phyloP scores from a whole-genome alignment of 1,284 basidiomycete genomes.

The Sphaerobolus stellatus region DNA sequence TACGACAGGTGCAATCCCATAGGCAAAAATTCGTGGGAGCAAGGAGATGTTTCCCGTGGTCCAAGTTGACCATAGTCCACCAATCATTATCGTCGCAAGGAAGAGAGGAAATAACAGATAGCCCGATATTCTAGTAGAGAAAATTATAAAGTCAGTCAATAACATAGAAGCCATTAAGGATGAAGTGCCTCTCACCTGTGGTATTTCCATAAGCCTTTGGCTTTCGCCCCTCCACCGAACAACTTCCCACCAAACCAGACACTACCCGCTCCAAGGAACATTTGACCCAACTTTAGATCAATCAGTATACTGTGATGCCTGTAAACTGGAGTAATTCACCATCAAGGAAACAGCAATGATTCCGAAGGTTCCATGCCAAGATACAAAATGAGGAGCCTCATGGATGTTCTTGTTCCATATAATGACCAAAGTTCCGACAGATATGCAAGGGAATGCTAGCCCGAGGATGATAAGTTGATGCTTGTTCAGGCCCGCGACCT shows the following conservation, averaged over 20 bases:
- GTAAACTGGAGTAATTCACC: background rate
- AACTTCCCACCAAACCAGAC: conserved; percentile 65
- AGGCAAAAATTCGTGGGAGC: conserved; percentile 49
- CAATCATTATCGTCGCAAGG: conserved; percentile 57
- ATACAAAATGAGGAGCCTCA: conserved; percentile 52
- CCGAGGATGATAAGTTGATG: conserved; percentile 61
- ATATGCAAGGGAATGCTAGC: conserved; percentile 53
- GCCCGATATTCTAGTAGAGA: conserved; percentile 58
- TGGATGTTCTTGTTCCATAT: conserved; percentile 52
- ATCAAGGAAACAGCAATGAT: conserved; percentile 55
- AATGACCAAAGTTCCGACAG: conserved; percentile 55
- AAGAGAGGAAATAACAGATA: conserved; percentile 59
- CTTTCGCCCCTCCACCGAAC: conserved; percentile 64
- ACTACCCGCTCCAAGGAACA: conserved; percentile 58
- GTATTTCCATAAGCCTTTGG: conserved; percentile 74
- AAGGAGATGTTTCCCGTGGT: conserved; percentile 36
- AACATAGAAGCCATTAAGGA: background rate
- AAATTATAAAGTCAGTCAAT: conserved; percentile 5
- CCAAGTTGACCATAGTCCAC: conserved; percentile 66
- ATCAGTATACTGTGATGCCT: background rate
- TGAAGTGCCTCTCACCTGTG: conserved; percentile 49
- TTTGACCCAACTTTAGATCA: conserved; percentile 40
- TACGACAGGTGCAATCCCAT: conserved; percentile 50
- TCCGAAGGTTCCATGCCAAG: conserved; percentile 69
- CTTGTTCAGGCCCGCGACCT: conserved; percentile 59